Base-by-base conservation (phyloP, 768 basidiomycete species). In the Phaeolepiota aurea region DNA sequence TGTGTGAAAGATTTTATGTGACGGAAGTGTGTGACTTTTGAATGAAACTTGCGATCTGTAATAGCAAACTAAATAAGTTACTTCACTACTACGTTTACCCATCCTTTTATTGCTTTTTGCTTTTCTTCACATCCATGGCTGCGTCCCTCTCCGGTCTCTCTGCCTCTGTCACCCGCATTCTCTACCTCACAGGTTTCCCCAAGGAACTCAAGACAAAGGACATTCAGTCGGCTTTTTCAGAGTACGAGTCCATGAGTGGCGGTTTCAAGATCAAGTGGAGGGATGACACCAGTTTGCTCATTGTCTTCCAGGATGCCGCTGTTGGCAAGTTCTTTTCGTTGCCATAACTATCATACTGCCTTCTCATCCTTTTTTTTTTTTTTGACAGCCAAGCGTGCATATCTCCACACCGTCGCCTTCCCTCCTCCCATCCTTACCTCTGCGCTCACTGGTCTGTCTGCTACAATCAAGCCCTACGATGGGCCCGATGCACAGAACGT, bases 201-300 rank as follows among this genome's bases (percentile, higher is more conserved):
- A 86, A 92, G 57, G 86, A 92, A 66, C 78, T 99, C 54, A 99
- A 98, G 71, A 99, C 96, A 38, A 84, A 90, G 60, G 96, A 99
- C 63, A 87, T 99, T 37, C 92, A 97, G 57, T 57, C 72, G 32
- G 86, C 90, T 33, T 96, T 98, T 61, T 69, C 81, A 37, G 90
- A 92, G 33, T 98, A 85, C 76, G 91, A 96, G 53, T 72, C 65
- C 44, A 68, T 81, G 39, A 77, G 71, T 42, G 96, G 94, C 20
- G 96, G 96, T 16, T 96, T 94, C 71, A 91, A 93, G 74, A 93
- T 99, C 59, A 99, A 99, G 61, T 99, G 96, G 96, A 76, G 79
- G 52, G 93, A 99, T 62, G 96, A 99, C 63, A 91, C 89, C 25
- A 93, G 87, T 56, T 85, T 94, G 30, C 67, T 93, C 52, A 85